Percentiles rank a stretch among this genome's conserved stretches.
Evolutionary conservation across 1,139 yeast genomes (phyloP).

Genomic region (Eremothecium sinecaudum): DNA sequence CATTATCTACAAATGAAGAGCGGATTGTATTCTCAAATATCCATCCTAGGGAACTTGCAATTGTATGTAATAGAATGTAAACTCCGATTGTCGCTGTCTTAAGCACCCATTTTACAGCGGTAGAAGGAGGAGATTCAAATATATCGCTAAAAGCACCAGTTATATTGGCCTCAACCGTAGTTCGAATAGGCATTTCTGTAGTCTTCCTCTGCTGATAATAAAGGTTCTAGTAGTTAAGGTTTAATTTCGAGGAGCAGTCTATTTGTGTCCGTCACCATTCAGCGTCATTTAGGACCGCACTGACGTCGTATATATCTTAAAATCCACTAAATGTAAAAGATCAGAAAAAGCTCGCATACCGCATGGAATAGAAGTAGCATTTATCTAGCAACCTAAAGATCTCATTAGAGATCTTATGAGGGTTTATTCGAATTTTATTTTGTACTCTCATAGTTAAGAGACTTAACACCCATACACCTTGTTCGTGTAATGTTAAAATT

Average conservation of each 20-base stretch:
- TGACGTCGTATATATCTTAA: no score
- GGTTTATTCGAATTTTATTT: no score
- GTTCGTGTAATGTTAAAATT: no score
- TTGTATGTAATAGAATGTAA: conserved; percentile 1
- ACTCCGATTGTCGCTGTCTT: background rate
- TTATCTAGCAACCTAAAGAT: no score
- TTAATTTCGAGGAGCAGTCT: background rate
- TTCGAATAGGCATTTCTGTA: conserved; percentile 14
- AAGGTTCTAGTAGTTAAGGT: background rate
- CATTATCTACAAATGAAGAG: background rate
- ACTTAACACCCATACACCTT: no score
- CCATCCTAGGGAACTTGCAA: background rate
- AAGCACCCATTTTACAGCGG: background rate
- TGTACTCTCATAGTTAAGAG: no score
- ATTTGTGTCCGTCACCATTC: no score
- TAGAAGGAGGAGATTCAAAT: background rate
- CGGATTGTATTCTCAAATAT: background rate
- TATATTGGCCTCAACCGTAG: conserved; percentile 15
- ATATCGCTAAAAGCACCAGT: conserved; percentile 13
- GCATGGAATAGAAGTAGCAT: no score
- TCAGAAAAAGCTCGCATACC: no score
- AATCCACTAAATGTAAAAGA: no score
- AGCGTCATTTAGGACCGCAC: no score
- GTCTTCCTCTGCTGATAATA: background rate
- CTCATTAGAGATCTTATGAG: no score